phyloP scores from a whole-genome alignment of 306 rosid species.

The Purshia tridentata region DNA sequence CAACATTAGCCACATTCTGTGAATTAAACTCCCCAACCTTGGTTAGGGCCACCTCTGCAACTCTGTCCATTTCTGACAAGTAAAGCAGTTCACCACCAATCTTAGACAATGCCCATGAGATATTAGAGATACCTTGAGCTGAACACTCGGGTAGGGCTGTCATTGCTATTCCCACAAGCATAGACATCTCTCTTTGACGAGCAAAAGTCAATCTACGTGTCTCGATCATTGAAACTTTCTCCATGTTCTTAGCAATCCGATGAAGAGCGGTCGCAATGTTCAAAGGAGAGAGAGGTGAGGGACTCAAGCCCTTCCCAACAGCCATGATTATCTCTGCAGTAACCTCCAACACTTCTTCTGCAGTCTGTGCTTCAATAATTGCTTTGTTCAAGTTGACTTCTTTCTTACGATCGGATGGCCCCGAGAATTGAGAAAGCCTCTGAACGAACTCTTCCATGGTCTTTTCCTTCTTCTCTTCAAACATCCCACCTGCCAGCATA shows the following conservation, averaged over 20 bases:
- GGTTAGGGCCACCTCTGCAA: slow-evolving; percentile 79
- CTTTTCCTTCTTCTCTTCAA: slow-evolving; percentile 57
- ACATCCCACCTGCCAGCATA: slow-evolving; percentile 57
- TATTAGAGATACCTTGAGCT: slow-evolving; percentile 84
- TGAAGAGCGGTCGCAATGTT: slow-evolving; percentile 93
- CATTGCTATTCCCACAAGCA: slow-evolving; percentile 89
- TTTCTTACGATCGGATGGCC: slow-evolving; percentile 74
- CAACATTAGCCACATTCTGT: slow-evolving; percentile 85
- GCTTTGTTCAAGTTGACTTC: slow-evolving; percentile 73
- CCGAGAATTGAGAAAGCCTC: slow-evolving; percentile 72
- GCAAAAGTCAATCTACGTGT: slow-evolving; percentile 80
- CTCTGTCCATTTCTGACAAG: slow-evolving; percentile 91
- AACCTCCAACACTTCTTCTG: slow-evolving; percentile 77
- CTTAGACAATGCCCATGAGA: slow-evolving; percentile 90
- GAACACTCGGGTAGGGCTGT: slow-evolving; percentile 80
- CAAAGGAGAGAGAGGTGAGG: slow-evolving; percentile 87
- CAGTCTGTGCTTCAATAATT: slow-evolving; percentile 75
- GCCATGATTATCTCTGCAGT: slow-evolving; percentile 67
- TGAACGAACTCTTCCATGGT: slow-evolving; percentile 56
- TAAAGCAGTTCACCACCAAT: slow-evolving; percentile 88
- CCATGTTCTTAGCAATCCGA: slow-evolving; percentile 94
- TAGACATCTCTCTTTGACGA: slow-evolving; percentile 86
- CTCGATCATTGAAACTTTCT: slow-evolving; percentile 62
- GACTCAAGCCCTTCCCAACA: slow-evolving; percentile 83
- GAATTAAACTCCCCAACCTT: slow-evolving; percentile 76